Evolutionary conservation across 805 yeast genomes (phyloP), one percentile per base, ranked within the genome.

Genomic region (Metschnikowia dekortorum): DNA sequence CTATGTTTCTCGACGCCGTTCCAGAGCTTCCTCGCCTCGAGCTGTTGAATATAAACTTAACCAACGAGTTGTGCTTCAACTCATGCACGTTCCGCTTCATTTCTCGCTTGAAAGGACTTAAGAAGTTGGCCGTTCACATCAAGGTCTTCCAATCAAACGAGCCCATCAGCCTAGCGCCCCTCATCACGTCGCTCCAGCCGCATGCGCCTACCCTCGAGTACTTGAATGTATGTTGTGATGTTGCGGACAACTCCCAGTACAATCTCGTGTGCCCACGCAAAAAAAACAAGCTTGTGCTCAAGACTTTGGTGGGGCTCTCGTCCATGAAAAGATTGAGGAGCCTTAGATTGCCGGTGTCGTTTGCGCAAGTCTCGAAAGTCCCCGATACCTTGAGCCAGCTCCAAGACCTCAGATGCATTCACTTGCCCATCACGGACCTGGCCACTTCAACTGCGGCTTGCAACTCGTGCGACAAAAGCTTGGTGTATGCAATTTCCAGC

Each of bases 1-100:
- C 32, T 11, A 39, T 53, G 28, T 57, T 57, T 32, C 47, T 55
- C 29, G 55, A 52, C 14, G 31, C 39, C 11, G 40, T 55, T n/a
- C 50, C 46, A 4, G 39, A 44, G 4, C 38, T 53, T n/a, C 22
- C 22, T 6, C 11, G 32, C 6, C 47, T 55, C 37, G 28, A 29
- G 18, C 54, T 49, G 58, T 49, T 57, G 29, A 44, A 47, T 31
- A 31, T 55, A 44, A 48, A 48, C 35, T 31, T 57, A n/a, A 16
- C 46, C 26, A 55, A 55, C 45, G 55, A 55, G 31, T 33, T 55
- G 34, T 51, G 59, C 45, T 52, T 32, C 40, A 54, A 57, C 22
- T 16, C 44, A 8, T 32, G 50, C 35, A 49, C 54, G 8, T 51
- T 46, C 29, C 32, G 30, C 6, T 38, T 39, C 31, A 48, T 57